Conservation (phyloP, 208 protist species). For the Trypanosomatidae sp. region DNA sequence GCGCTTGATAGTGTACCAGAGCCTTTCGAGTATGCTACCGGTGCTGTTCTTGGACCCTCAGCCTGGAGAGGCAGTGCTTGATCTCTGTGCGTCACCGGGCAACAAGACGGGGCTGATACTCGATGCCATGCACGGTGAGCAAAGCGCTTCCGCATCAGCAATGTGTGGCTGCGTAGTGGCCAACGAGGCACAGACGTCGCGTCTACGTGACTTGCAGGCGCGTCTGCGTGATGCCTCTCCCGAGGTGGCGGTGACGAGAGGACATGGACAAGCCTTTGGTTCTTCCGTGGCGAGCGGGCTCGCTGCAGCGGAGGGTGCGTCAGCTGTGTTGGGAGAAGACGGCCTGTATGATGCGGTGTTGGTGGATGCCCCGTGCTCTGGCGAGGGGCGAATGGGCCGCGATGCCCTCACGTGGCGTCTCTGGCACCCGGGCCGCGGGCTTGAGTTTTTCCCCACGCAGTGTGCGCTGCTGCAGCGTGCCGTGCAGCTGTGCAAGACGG, state of each 20-base stretch:
- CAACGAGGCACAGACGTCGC: constrained; percentile 52
- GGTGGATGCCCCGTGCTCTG: constrained; percentile 94
- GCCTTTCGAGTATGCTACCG: constrained; percentile 75
- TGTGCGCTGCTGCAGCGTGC: constrained; percentile 69
- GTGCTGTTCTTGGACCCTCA: constrained; percentile 62
- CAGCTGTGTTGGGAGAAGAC: background rate
- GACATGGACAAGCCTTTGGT: constrained; percentile 34
- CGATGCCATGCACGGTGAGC: constrained; percentile 45
- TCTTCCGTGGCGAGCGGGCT: background rate
- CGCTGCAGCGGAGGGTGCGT: constrained; percentile 8
- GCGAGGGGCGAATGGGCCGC: constrained; percentile 90
- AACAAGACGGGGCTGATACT: constrained; percentile 71
- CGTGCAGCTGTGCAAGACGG: constrained; percentile 51
- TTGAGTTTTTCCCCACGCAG: constrained; percentile 77
- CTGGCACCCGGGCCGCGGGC: constrained; percentile 71
- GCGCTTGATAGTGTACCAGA: constrained; percentile 67
- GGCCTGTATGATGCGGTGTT: constrained; percentile 83
- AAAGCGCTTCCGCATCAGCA: background rate
- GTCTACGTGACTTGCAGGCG: constrained; percentile 33
- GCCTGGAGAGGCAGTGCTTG: constrained; percentile 67
- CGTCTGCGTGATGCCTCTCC: constrained; percentile 47
- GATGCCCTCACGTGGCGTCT: constrained; percentile 74
- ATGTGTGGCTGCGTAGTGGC: constrained; percentile 49
- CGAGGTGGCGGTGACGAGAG: constrained; percentile 34
- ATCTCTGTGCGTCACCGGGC: constrained; percentile 87